These are phyloP conservation scores for Fonsecaea pedrosoi DNA, from an alignment of 2,329 filamentous ascomycete genomes.

Conservation along the genomic window DNA sequence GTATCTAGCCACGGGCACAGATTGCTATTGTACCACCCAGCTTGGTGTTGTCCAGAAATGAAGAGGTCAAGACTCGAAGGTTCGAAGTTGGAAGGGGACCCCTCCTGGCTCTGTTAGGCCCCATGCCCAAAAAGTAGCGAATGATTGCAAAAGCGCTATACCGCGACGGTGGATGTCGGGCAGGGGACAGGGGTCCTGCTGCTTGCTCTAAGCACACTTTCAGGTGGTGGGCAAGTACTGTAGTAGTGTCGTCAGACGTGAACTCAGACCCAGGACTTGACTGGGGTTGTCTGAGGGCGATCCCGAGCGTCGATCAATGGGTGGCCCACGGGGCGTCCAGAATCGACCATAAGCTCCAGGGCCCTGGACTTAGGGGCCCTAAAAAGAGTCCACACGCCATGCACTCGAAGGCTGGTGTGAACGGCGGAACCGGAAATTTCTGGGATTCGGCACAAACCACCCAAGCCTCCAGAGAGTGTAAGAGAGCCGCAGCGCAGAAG, in stretches of 20 bases:
- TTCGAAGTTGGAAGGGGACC: slow-evolving; percentile 25
- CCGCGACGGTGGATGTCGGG: slow-evolving; percentile 28
- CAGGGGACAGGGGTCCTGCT: slow-evolving; percentile 25
- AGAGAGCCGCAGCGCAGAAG: slow-evolving; percentile 13
- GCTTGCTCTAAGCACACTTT: slow-evolving; percentile 21
- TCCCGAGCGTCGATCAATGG: slow-evolving; percentile 31
- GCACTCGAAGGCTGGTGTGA: slow-evolving; percentile 8
- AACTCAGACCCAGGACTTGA: slow-evolving; percentile 15
- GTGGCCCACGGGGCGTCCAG: slow-evolving; percentile 22
- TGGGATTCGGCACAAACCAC: slow-evolving; percentile 11
- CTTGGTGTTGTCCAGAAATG: slow-evolving; percentile 27
- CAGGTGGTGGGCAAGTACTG: slow-evolving; percentile 19
- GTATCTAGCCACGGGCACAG: slow-evolving; percentile 23
- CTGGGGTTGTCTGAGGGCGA: slow-evolving; percentile 28
- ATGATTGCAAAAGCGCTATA: slow-evolving; percentile 29
- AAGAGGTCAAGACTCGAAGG: slow-evolving; percentile 33
- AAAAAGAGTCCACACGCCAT: slow-evolving; percentile 6
- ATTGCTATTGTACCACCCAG: slow-evolving; percentile 31
- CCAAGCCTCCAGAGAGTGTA: not conserved
- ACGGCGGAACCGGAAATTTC: slow-evolving; percentile 15
- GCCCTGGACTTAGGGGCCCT: slow-evolving; percentile 11
- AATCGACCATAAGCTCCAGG: slow-evolving; percentile 14
- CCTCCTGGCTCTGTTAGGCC: slow-evolving; percentile 29
- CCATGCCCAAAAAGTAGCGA: slow-evolving; percentile 30
- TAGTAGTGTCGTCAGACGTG: slow-evolving; percentile 35